These are phyloP conservation scores for Knufia petricola DNA, from an alignment of 2,329 filamentous ascomycete species.

Conservation along the genomic window DNA sequence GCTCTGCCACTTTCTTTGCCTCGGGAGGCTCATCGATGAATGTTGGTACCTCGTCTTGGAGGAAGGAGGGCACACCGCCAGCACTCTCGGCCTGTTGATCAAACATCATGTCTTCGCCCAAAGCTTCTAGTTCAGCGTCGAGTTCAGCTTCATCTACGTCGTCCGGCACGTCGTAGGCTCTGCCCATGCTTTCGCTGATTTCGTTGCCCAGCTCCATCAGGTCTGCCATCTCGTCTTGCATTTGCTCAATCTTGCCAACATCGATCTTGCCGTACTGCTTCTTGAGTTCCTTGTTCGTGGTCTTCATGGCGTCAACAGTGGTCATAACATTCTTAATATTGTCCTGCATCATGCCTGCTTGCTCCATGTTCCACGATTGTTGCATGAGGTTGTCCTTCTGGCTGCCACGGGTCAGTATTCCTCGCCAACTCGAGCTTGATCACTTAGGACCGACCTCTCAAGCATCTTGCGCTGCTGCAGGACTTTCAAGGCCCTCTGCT, in stretches of 20 bases:
- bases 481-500: constrained; percentile 88
- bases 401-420: too few species aligned
- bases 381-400: constrained; percentile 89
- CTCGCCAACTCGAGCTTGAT: too few species aligned
- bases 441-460: too few species aligned
- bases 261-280: constrained; percentile 97
- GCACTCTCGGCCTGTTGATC: constrained; percentile 44
- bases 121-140: constrained; percentile 88
- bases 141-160: constrained; percentile 95
- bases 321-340: constrained; percentile 98
- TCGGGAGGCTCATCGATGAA: constrained; percentile 89
- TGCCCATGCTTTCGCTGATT: constrained; percentile 86
- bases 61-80: constrained; percentile 61
- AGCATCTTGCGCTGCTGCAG: constrained; percentile 89
- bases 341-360: constrained; percentile 96
- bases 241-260: constrained; percentile 89
- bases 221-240: constrained; percentile 99
- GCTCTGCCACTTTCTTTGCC: constrained; percentile 71
- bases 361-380: constrained; percentile 99
- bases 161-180: constrained; percentile 90
- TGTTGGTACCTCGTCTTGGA: constrained; percentile 78
- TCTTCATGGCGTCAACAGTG: constrained; percentile 95
- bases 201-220: constrained; percentile 96
- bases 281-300: constrained; percentile 82
- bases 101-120: constrained; percentile 88